Conservation (phyloP, 2,329 filamentous ascomycete species). For the Neofusicoccum laricinum region DNA sequence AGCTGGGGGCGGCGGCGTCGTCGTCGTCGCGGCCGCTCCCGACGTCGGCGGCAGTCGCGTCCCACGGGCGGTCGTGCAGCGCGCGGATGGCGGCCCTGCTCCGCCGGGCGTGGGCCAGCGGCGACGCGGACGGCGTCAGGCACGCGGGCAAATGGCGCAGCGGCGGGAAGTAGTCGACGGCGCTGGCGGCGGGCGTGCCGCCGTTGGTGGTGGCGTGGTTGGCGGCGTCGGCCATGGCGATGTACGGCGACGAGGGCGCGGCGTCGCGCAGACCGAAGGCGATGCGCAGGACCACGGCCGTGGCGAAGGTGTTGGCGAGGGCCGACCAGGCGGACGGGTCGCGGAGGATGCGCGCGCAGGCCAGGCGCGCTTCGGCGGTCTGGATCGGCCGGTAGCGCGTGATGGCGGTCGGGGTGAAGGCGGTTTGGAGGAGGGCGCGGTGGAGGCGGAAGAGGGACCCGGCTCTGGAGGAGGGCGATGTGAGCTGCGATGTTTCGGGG, state of each 20-base stretch:
- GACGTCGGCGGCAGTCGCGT: slow-evolving; percentile 24
- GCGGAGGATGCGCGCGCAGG: slow-evolving; percentile 32
- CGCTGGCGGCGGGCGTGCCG: slow-evolving; percentile 32
- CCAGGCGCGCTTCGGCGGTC: slow-evolving; percentile 42
- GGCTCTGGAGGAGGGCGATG: too few relatives aligned
- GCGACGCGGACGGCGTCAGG: slow-evolving; percentile 24
- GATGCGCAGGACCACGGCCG: slow-evolving; percentile 43
- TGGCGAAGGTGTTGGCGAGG: slow-evolving; percentile 39
- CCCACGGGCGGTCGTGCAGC: slow-evolving; percentile 47
- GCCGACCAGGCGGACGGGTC: slow-evolving; percentile 35
- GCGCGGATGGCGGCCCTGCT: slow-evolving; percentile 33
- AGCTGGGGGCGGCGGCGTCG: slow-evolving; percentile 28
- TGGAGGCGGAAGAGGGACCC: slow-evolving; percentile 24
- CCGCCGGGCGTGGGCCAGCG: slow-evolving; percentile 26
- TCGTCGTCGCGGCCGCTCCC: slow-evolving; percentile 31
- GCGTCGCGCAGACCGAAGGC: slow-evolving; percentile 44
- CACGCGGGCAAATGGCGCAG: slow-evolving; percentile 43
- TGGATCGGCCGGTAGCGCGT: slow-evolving; percentile 48
- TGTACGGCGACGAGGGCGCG: slow-evolving; percentile 39
- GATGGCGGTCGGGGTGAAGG: slow-evolving; percentile 45
- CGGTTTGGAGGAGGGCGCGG: slow-evolving; percentile 41
- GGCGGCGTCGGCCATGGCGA: slow-evolving; percentile 38
- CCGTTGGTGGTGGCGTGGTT: slow-evolving; percentile 25
- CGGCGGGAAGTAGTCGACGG: slow-evolving; percentile 51
- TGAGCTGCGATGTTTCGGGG: slow-evolving; percentile 20